Evolutionary conservation across 1,284 basidiomycete species (phyloP), one percentile per base, ranked within the genome.

Genomic region (Mycosarcoma maydis): DNA sequence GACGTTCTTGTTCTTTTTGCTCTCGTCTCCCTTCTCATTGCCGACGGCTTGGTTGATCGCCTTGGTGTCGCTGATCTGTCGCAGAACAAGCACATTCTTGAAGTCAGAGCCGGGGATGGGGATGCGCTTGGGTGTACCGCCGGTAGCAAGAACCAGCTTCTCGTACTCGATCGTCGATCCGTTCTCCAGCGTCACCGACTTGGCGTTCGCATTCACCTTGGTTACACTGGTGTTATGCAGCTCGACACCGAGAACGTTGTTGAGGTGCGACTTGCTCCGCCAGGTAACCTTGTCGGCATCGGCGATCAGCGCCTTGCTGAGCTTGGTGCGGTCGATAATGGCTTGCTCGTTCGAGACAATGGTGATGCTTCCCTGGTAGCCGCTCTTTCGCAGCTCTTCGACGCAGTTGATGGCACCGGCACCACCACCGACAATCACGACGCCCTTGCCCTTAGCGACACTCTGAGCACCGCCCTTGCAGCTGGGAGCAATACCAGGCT

Each of bases 321-420:
- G 85, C 84, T 92, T 94, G 40, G 93, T 92, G 56, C 91, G 86
- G 83, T 97, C 94, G 73, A 96, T 92, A 1, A 94, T 93, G 14
- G 89, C 86, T 10, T 85, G 83, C 83, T 97, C 94, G 76, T 90
- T 88, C 19, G 89, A 89, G 20, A 96, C 82, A 43, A 96, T 84
- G 2, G 89, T 92, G 77, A 97, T 91, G 8, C 87, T 86, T 17
- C 88, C 90, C 34, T 85, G 85, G 84, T 89, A 96, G 20, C 90
- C 90, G 76, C 90, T 86, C 90, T 92, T 90, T 62, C 93, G 85
- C 74, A 96, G 83, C 78, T 90, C 90, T 82, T 95, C 92, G 47
- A 94, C 86, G 8, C 89, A 86, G 68, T 92, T 87, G 78, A 92
- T 89, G 17, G 89, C 88, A 44, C 89, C 93, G 20, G 90, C 87